A percentile compares a stretch with the other conserved stretches of the same genome.
Conservation (phyloP, 768 basidiomycete species). For the Pleurotus eryngii region DNA sequence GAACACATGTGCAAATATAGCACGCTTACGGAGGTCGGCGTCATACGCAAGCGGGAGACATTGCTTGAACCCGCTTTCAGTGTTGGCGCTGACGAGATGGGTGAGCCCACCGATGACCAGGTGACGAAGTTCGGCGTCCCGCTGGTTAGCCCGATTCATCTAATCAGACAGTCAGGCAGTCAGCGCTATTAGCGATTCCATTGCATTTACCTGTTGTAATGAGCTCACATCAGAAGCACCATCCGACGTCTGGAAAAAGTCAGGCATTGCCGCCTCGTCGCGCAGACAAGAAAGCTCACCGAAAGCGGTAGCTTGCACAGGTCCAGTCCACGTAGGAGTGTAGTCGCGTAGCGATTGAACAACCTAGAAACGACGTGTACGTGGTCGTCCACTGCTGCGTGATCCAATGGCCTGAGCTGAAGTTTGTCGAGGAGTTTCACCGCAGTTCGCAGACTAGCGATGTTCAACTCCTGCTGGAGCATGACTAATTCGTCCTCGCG, state of each 20-base stretch:
- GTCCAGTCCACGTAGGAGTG: conserved; percentile 61
- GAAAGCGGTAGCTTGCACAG: conserved; percentile 42
- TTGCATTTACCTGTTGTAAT: conserved; percentile 35
- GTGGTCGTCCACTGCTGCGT: conserved; percentile 56
- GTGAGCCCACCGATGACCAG: conserved; percentile 78
- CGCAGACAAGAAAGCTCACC: conserved; percentile 25
- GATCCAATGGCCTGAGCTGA: conserved; percentile 56
- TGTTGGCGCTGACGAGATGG: conserved; percentile 79
- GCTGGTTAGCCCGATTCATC: conserved; percentile 44
- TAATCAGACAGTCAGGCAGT: conserved; percentile 12
- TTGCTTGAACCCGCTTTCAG: conserved; percentile 87
- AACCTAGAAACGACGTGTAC: conserved; percentile 70
- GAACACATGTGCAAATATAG: conserved; percentile 84
- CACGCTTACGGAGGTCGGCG: conserved; percentile 60
- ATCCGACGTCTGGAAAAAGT: conserved; percentile 38
- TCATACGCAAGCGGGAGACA: conserved; percentile 80
- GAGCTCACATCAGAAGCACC: conserved; percentile 47
- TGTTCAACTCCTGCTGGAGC: conserved; percentile 65
- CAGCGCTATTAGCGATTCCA: neutral
- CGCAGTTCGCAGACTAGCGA: conserved; percentile 67
- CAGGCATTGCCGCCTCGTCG: neutral
- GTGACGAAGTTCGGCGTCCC: conserved; percentile 65
- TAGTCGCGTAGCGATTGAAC: conserved; percentile 74
- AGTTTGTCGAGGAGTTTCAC: conserved; percentile 77
- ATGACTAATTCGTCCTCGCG: conserved; percentile 32